Evolutionary conservation across 1,284 basidiomycete genomes (phyloP), one percentile per base, ranked within the genome.

Genomic region (Taiwanofungus camphoratus): DNA sequence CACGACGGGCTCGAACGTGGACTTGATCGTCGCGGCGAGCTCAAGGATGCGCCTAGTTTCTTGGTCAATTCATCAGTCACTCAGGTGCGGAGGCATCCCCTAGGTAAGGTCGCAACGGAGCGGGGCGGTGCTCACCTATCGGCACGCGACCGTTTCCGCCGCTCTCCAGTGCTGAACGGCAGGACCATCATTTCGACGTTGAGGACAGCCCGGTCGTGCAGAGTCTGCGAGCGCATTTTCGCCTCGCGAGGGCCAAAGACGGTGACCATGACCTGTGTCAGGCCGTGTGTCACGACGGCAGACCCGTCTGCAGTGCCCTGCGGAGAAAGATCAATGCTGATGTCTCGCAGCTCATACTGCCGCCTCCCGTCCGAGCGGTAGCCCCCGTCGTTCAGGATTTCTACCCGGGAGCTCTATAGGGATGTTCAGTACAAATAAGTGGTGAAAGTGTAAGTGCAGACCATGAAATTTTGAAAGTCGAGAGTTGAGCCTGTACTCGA

Each of bases 1-100:
- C 30, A 99, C 79, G 41, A 96, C 91, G 32, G 94, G 92, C 60
- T 98, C 93, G 57, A 99, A 98, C 0, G 95, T 97, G 29, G 90
- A 85, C 65, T 92, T 87, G 52, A 99, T 83, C 11, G 85, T 81
- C 2, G 89, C 76, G 2, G 85, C 88, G 48, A 97, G 75, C 64
- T 99, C 95, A 46, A 92, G 71, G 45, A 91, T 76, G 15, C 93
- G 90, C 64, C 95, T 97, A 56, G 22, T 40, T 46, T 41, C 41
- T 45, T 48, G 43, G 19, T 27, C 35, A 33, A 46, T 40, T 26
- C 44, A 36, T 51, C 22, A 42, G n/a, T n/a, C n/a, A n/a, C n/a
- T n/a, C n/a, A n/a, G 43, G 4, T 13, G 20, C 35, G 42, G 16
- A 21, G 33, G 30, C 16, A 35, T 15, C n/a, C n/a, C n/a, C 13